phyloP scores from a whole-genome alignment of 345 rosid species.

The Eucalyptus victrix region DNA sequence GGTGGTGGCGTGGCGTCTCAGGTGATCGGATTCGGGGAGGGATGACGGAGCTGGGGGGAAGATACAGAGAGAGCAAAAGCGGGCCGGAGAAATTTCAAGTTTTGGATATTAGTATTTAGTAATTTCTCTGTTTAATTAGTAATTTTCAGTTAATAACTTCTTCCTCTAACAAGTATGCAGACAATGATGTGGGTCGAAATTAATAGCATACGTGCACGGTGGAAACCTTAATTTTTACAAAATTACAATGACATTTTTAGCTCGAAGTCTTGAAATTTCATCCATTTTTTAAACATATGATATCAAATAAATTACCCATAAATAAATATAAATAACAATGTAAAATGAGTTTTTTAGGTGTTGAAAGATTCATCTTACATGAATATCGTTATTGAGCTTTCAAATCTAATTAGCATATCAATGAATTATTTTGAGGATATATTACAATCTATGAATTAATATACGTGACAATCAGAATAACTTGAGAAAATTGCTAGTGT shows the following conservation, averaged over 20 bases:
- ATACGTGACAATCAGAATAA: accelerated
- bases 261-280: not conserved
- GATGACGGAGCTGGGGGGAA: not conserved
- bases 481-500: too few species aligned
- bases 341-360: not conserved
- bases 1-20: not conserved
- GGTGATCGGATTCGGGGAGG: not conserved
- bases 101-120: not conserved
- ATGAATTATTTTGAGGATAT: too few species aligned
- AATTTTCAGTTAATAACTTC: not conserved
- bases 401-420: too few species aligned
- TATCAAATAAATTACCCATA: not conserved
- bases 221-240: not conserved
- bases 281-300: not conserved
- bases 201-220: not conserved
- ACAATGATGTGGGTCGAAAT: not conserved
- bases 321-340: not conserved
- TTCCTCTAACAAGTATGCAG: not conserved
- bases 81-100: too few species aligned
- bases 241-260: not conserved
- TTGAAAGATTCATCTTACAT: too few species aligned
- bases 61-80: not conserved
- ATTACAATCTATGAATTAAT: too few species aligned
- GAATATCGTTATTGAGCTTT: too few species aligned
- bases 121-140: too few species aligned